Evolutionary conservation across 1,284 basidiomycete genomes (phyloP), one percentile per base, ranked within the genome.

Genomic region (Ceratobasidium sp.): DNA sequence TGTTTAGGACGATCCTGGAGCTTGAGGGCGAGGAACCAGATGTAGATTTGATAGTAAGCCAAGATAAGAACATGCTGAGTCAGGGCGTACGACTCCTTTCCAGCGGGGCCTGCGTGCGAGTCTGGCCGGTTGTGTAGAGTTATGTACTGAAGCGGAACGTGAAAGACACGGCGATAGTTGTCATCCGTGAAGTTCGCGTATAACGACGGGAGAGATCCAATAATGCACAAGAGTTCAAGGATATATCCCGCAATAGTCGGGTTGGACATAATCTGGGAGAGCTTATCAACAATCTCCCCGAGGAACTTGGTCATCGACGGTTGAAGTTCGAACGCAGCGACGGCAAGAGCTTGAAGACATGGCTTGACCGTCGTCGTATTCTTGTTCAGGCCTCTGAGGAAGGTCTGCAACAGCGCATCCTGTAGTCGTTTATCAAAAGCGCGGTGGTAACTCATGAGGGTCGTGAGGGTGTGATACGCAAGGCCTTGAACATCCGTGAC

Each of bases 61-160:
- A 98, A 88, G 79, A 95, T 90, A 73, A 97, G 92, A 14, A 99
- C 95, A 80, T 98, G 96, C 82, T 99, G 96, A 6, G 95, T 94
- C 58, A 98, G 87, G 2, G 96, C 94, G 88, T 93, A 97, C 0
- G 92, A 92, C 76, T 82, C 81, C 86, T 85, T 3, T 88, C 86
- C 4, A 87, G 85, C 34, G 71, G 76, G 62, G 46, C 76, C 43
- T 29, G 76, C 56, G 68, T 75, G 74, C 72, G 87, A 82, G 77
- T 90, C 85, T 78, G 88, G 84, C 80, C 91, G 86, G 77, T 94
- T 95, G 80, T 98, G 95, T 78, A 96, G 90, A 78, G 96, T 92
- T 74, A 99, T 91, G 83, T 98, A 99, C 81, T 96, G 93, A 75
- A 98, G 84, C 8, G 96, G 95, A 29, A 99, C 95, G 11, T 93